Base-by-base conservation (phyloP, 768 basidiomycete species). In the Trametes punicea region DNA sequence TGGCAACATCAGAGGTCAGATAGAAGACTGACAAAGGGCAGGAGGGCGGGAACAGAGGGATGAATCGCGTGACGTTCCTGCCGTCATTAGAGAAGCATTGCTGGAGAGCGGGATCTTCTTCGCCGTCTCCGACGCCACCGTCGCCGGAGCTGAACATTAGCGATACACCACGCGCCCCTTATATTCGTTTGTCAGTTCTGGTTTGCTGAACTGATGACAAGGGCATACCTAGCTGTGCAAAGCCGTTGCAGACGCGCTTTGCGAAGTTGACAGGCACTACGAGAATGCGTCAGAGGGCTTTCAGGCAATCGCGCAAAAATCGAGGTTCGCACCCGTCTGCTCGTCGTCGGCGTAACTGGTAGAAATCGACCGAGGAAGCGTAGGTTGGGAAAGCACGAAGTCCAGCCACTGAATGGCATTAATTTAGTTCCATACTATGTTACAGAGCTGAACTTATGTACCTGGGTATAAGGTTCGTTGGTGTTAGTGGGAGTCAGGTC, bases 321-420 rank as follows among this genome's bases (percentile, higher is more conserved):
- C 33, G 49, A 9, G 4, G 30, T 18, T 47, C 61, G 15, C 55
- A 84, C 85, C 80, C 26, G 85, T 83, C 65, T 87, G 86, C 53
- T 90, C 88, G 55, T 81, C 77, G 44, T 90, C 87, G 3, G 78
- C 84, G 64, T 90, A 90, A 60, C 84, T 86, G 0, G 85, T 88
- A 0, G 85, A 85, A 36, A 90, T 87, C 5, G 81, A 74, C 59
- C 81, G 77, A 13, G 87, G 85, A 2, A 78, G 67, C 34, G 73
- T 65, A 9, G 70, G 47, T n/a, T 80, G 76, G 11, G 59, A 62
- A 0, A 81, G 69, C n/a, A 88, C 65, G 55, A 77, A 83, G 38
- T 84, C 75, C 15, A 90, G 70, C 87, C 87, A 89, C 74, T 85
- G 62, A 59, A 55, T 20, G 26, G 9, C 26, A 26, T 33, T 21